Evolutionary conservation across 2,329 filamentous ascomycete species (phyloP), one percentile per base, ranked within the genome.

Genomic region (Phialemonium atrogriseum): DNA sequence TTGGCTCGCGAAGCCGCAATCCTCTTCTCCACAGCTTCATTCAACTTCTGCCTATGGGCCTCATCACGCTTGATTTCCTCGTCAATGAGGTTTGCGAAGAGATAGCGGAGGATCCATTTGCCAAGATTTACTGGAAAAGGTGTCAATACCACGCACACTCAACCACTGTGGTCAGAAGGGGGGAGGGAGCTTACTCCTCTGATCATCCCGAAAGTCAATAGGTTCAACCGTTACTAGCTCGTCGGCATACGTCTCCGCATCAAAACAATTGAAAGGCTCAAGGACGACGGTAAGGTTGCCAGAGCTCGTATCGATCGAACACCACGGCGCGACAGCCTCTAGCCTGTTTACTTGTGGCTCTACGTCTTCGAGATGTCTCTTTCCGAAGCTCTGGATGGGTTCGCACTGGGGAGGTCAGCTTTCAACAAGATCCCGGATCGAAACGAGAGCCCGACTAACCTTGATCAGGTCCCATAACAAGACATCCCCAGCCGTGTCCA

Each of bases 171-270:
- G 13, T n/a, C 15, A 14, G 12, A 10, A 11, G 20, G 7, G 10
- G 10, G 17, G 26, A 14, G 28, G 18, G 6, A 4, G 55, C 78
- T 50, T 70, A 89, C 84, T 94, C 61, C 91, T 77, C 60, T 96
- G 89, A 47, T 98, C 91, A 47, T 96, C 89, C 35, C 82, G 70
- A 50, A 94, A 94, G 10, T 88, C 80, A 12, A 83, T 66, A n/a
- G 74, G 65, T 40, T 86, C 80, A 9, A 82, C 72, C 33, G 89
- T 46, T 24, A 78, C 67, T 21, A 93, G 63, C 57, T 96, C 88
- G 52, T 98, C 91, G 1, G 87, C 89, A 53, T 98, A 98, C 56
- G 94, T 83, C 51, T 98, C 91, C 11, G 88, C 91, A 57, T 98
- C 91, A 46, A 98, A 98, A 54, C 88, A 95, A 45, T 93, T 93